Evolutionary conservation across 2,329 filamentous ascomycete genomes (phyloP).

Genomic region (Fusarium foetens): DNA sequence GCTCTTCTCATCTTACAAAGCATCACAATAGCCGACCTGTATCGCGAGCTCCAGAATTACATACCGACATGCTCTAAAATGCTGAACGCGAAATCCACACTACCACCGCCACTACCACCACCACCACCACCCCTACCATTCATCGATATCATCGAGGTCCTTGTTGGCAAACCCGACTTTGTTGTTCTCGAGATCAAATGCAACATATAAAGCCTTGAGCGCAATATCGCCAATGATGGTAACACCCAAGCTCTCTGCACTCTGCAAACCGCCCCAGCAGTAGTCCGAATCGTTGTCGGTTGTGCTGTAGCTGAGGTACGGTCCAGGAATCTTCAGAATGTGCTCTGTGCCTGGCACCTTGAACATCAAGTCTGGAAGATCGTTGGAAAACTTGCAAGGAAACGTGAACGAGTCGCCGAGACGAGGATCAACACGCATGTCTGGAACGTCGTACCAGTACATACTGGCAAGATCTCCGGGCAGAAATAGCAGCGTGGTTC

Average conservation of each 20-base stretch:
- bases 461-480: conserved; percentile 63
- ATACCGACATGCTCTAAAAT: conserved; percentile 3
- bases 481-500: conserved; percentile 73
- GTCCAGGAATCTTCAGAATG: conserved; percentile 63
- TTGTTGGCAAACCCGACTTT: conserved; percentile 59
- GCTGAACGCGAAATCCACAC: neutral
- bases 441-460: conserved; percentile 68
- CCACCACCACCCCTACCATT: conserved; percentile 1
- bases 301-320: conserved; percentile 65
- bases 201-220: conserved; percentile 79
- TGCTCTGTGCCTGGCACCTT: conserved; percentile 61
- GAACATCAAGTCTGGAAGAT: conserved; percentile 67
- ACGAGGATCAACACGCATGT: conserved; percentile 59
- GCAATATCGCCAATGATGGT: conserved; percentile 82
- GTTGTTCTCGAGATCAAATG: conserved; percentile 68
- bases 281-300: conserved; percentile 58
- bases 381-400: conserved; percentile 63
- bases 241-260: conserved; percentile 56
- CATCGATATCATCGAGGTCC: conserved; percentile 44
- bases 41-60: conserved; percentile 1
- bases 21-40: conserved; percentile 5
- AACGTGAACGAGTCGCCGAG: conserved; percentile 63
- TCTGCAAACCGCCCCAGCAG: conserved; percentile 84
- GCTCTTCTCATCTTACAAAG: conserved; percentile 16
- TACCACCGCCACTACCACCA: neutral